Base-by-base conservation (phyloP, 2,329 filamentous ascomycete species). In the Ascosphaera aggregata region DNA sequence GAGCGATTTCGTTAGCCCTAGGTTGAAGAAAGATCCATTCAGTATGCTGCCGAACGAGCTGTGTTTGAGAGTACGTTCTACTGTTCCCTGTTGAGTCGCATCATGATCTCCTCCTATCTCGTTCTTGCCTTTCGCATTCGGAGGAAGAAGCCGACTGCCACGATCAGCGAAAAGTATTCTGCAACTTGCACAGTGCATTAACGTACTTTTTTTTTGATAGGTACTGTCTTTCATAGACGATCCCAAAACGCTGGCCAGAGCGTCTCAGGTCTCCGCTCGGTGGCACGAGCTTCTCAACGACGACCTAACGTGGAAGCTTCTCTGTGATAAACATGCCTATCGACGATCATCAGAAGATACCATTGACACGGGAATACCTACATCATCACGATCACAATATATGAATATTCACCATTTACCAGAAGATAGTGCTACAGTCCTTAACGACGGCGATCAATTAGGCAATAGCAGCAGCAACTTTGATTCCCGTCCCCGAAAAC, bases 161-260 rank as follows among this genome's bases (percentile, higher is more conserved):
- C n/a, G n/a, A n/a, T n/a, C n/a, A n/a, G n/a, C n/a, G n/a, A n/a
- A n/a, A n/a, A n/a, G n/a, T n/a, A n/a, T n/a, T n/a, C n/a, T n/a
- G n/a, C n/a, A n/a, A n/a, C n/a, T n/a, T n/a, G n/a, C n/a, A n/a
- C n/a, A 31, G 15, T 31, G 27, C 27, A 15, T 15, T 31, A 15
- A 31, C 27, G n/a, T 15, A 31, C 27, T 15, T 31, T 9, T 31
- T 9, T 15, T 31, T 15, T 37, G 39, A 3, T 51, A 93, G 79
- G 80, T 98, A 46, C 66, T 98, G 38, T 92, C 86, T 34, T 98
- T 92, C 54, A 86, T 98, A 51, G 89, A 98, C 51, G 89, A 98
- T 52, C 85, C 89, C 1, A 89, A 85, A 54, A 91, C 91, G 2
- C 67, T 98, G 36, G 86, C 85, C 31, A 71, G 89, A 53, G 80